A percentile compares a stretch with the other conserved stretches of the same genome.
Conservation (phyloP, 179 eudicot species). For the Heliamphora ciliata region DNA sequence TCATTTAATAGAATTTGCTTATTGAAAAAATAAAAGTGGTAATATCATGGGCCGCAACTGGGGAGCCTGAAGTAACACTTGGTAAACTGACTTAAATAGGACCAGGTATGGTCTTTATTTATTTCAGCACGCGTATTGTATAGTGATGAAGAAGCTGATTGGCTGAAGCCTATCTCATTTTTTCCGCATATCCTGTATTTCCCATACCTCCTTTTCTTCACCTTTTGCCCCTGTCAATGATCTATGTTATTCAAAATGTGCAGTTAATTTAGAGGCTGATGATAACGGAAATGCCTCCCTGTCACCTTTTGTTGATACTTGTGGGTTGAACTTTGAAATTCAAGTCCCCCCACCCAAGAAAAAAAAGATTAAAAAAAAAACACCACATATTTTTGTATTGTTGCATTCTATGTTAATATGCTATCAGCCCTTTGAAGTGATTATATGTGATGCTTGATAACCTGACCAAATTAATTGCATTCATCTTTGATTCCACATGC, state of each 20-base stretch:
- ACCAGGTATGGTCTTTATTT: not conserved
- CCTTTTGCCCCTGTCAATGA: not conserved
- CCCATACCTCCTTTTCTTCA: too few relatives aligned
- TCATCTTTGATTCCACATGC: not conserved
- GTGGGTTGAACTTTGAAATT: not conserved
- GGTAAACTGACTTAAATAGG: not conserved
- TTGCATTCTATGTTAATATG: not conserved
- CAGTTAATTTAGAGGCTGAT: not conserved
- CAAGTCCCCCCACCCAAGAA: not conserved
- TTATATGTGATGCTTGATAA: not conserved
- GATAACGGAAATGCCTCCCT: not conserved
- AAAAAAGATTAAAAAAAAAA: not conserved
- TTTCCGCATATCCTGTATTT: not conserved
- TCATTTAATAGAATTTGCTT: too few relatives aligned
- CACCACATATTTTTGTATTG: not conserved
- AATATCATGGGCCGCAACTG: not conserved
- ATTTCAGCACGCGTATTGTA: not conserved
- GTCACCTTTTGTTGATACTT: conserved; percentile 1
- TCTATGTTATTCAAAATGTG: not conserved
- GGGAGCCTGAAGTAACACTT: not conserved
- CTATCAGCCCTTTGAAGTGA: not conserved
- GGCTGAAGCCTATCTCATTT: not conserved
- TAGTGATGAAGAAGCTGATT: not conserved
- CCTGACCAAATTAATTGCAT: not conserved
- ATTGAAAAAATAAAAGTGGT: too few relatives aligned